Percentiles rank a stretch among this genome's conserved stretches.
Evolutionary conservation across 2,329 filamentous ascomycete genomes (phyloP).

Genomic region (Magnaporthiopsis incrustans): DNA sequence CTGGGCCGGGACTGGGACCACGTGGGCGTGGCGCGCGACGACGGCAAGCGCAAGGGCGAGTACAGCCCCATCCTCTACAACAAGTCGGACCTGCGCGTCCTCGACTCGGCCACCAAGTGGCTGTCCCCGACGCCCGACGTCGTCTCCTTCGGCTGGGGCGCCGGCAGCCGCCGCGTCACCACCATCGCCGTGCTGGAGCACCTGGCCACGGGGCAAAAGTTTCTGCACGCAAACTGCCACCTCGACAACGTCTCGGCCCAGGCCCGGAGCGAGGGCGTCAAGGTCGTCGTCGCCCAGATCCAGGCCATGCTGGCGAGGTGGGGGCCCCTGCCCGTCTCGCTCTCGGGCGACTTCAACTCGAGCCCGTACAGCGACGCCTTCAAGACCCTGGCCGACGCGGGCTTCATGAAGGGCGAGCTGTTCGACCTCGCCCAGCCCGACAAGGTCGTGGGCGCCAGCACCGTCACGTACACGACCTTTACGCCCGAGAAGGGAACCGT

Average conservation of each 20-base stretch:
- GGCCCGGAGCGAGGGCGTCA: conserved; percentile 36
- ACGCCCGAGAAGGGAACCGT: background rate
- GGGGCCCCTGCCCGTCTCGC: conserved; percentile 4
- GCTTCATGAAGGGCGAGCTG: conserved; percentile 7
- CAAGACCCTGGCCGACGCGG: conserved; percentile 3
- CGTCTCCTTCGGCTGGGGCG: conserved; percentile 53
- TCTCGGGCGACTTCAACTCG: conserved; percentile 11
- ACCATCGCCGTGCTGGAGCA: conserved; percentile 41
- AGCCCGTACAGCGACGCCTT: conserved; percentile 4
- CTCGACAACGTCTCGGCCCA: conserved; percentile 39
- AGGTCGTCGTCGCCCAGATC: conserved; percentile 31
- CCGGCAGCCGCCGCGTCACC: conserved; percentile 33
- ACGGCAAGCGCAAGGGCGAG: conserved; percentile 53
- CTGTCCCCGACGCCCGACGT: conserved; percentile 49
- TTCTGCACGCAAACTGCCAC: conserved; percentile 44
- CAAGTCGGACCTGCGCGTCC: conserved; percentile 40
- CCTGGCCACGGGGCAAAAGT: conserved; percentile 22
- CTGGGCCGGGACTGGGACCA: conserved; percentile 34
- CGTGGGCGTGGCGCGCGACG: conserved; percentile 50
- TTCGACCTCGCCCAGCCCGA: conserved; percentile 2
- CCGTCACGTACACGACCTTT: conserved; percentile 2
- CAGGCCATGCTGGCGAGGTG: conserved; percentile 14
- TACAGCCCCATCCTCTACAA: conserved; percentile 63
- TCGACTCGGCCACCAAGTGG: conserved; percentile 50
- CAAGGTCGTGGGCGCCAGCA: conserved; percentile 1